Base-by-base conservation (phyloP, 164 flowering plant species). In the Houttuynia cordata region DNA sequence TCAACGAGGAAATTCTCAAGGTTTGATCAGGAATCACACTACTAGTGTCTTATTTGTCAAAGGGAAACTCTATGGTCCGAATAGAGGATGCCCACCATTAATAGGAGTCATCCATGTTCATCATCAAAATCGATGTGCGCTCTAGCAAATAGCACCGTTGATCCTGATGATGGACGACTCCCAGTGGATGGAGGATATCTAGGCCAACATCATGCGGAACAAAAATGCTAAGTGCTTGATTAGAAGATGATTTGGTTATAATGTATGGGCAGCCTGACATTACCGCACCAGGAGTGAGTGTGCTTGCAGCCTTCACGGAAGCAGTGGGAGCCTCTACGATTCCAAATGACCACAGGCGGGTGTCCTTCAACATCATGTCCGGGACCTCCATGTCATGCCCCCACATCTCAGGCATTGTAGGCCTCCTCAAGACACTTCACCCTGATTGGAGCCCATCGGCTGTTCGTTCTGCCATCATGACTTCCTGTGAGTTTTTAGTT, bases 321-420 rank as follows among this genome's bases (percentile, higher is more conserved):
- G 81, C 68, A 39, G 7, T 9, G 12, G 53, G 68, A n/a, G 83
- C 84, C 17, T 60, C 81, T 0, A 69, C 53, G 0, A 5, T 10
- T 41, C 25, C 0, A 0, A 57, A 20, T 14, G 89, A 85, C 30
- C 21, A 41, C 0, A 81, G 85, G 0, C 55, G 70, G 1, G 63
- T 74, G 60, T 70, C 67, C 2, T 88, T 63, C 70, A 70, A 57
- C 45, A 1, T 66, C 12, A 1, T 50, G 5, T 74, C 81, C 0
- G 96, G 96, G 0, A 89, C 94, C n/a, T 88, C 96, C 0, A 84
- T 86, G 91, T 68, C 93, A 0, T 78, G 87, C 67, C 96, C 96
- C 20, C 88, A 81, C 68, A 74, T 84, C 30, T 21, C 93, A 3
- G 93, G 96, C 7, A 64, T 84, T 20, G 88, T 64, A 0, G 96